A percentile compares a stretch with the other conserved stretches of the same genome.
Conservation (phyloP, 2,329 filamentous ascomycete species). For the Fusarium oxysporum region DNA sequence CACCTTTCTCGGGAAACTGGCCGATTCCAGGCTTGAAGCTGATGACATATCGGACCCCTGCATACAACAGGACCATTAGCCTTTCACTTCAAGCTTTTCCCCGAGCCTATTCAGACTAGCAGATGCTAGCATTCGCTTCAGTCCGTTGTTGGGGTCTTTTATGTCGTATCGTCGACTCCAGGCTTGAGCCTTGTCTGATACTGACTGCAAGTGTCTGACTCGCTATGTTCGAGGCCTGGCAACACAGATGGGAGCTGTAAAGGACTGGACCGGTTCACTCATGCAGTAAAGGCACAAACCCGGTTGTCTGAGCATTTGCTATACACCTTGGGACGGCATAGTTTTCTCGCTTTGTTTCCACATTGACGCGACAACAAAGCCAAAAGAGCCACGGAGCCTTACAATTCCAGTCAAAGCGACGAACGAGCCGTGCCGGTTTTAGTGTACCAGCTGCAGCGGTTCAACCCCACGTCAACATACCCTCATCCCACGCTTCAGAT, state of each 20-base stretch:
- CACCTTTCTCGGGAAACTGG: conserved; percentile 11
- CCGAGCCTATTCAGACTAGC: background rate
- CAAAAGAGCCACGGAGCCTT: conserved; percentile 19
- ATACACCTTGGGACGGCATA: conserved; percentile 1
- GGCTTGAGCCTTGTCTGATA: background rate
- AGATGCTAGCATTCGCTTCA: background rate
- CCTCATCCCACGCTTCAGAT: conserved; percentile 7
- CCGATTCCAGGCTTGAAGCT: conserved; percentile 13
- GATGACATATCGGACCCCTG: conserved; percentile 29
- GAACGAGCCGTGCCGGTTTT: conserved; percentile 8
- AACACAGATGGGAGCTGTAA: background rate
- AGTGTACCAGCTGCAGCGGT: conserved; percentile 4
- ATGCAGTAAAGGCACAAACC: background rate
- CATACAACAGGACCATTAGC: conserved; percentile 9
- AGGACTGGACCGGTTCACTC: background rate
- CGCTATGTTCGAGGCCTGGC: background rate
- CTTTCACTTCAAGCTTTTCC: background rate
- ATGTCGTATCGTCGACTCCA: background rate
- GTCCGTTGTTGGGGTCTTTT: background rate
- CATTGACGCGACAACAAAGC: conserved; percentile 29
- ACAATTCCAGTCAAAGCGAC: conserved; percentile 12
- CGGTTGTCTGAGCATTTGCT: background rate
- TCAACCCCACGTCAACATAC: conserved; percentile 17
- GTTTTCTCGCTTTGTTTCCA: conserved; percentile 30
- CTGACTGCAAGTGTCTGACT: background rate